These are phyloP conservation scores for Ogataea wickerhamii DNA, from an alignment of 805 yeast genomes.

Conservation along the genomic window DNA sequence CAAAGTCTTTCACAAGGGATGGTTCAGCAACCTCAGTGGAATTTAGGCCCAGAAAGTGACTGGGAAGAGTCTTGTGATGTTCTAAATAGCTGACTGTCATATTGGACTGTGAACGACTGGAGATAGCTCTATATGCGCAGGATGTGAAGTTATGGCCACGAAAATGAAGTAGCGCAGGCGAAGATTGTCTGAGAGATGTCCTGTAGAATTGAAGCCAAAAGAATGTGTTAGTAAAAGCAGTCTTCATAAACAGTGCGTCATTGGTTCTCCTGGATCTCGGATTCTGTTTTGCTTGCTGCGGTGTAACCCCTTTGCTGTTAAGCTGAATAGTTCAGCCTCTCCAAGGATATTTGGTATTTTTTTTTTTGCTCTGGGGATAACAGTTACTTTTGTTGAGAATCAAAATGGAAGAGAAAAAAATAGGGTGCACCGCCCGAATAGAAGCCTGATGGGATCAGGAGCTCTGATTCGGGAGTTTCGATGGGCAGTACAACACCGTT, in stretches of 20 bases:
- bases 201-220: background rate
- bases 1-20: conserved; percentile 78
- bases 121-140: background rate
- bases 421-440: background rate
- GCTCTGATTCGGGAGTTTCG: too few species aligned
- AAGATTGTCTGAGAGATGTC: background rate
- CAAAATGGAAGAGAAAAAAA: background rate
- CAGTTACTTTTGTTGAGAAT: background rate
- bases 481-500: too few species aligned
- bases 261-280: too few species aligned
- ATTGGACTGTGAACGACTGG: conserved; percentile 5
- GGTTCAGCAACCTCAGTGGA: conserved; percentile 74
- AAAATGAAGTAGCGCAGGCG: background rate
- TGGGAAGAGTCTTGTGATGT: conserved; percentile 44
- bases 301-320: too few species aligned
- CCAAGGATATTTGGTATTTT: too few species aligned
- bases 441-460: too few species aligned
- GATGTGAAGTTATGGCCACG: background rate
- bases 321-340: too few species aligned
- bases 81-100: conserved; percentile 20
- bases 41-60: conserved; percentile 80
- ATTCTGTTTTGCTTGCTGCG: too few species aligned
- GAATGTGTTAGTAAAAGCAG: background rate
- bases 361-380: too few species aligned
- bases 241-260: background rate